Evolutionary conservation across 805 yeast genomes (phyloP).

Genomic region (Yarrowia sp.): DNA sequence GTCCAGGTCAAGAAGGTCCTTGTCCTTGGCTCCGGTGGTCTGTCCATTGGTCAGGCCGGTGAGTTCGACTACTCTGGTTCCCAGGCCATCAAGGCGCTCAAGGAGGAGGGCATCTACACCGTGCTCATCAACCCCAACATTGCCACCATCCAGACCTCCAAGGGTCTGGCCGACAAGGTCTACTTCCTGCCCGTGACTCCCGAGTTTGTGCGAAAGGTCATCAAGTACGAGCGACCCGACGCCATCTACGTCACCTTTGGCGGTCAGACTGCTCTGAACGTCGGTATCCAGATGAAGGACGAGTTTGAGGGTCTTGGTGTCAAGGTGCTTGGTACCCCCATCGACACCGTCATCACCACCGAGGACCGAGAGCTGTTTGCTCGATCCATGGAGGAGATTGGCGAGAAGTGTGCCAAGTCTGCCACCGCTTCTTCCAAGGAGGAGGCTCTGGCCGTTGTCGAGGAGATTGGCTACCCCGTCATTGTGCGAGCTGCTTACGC

Average conservation of each 20-base stretch:
- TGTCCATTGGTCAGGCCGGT: slow-evolving; percentile 99
- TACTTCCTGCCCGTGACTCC: slow-evolving; percentile 97
- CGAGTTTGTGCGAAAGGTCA: slow-evolving; percentile 95
- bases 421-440: slow-evolving; percentile 79
- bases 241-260: slow-evolving; percentile 97
- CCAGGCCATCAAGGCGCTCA: slow-evolving; percentile 97
- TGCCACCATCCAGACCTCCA: slow-evolving; percentile 97
- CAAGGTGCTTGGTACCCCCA: slow-evolving; percentile 94
- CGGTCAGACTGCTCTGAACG: slow-evolving; percentile 97
- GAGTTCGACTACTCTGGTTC: slow-evolving; percentile 99
- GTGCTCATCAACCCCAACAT: slow-evolving; percentile 96
- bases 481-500: slow-evolving; percentile 98
- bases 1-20: slow-evolving; percentile 88
- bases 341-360: slow-evolving; percentile 94
- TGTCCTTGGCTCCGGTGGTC: slow-evolving; percentile 97
- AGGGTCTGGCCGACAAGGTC: slow-evolving; percentile 97
- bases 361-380: slow-evolving; percentile 98
- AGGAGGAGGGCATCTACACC: slow-evolving; percentile 97
- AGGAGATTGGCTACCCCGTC: slow-evolving; percentile 89
- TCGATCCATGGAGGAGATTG: slow-evolving; percentile 90
- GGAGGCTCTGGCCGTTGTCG: slow-evolving; percentile 86
- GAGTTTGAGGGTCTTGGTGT: slow-evolving; percentile 93
- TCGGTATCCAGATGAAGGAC: slow-evolving; percentile 94
- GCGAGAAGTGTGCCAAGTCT: slow-evolving; percentile 94
- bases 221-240: slow-evolving; percentile 93